Evolutionary conservation across 305 asterid genomes (phyloP).

Genomic region (Solanum chacoense): DNA sequence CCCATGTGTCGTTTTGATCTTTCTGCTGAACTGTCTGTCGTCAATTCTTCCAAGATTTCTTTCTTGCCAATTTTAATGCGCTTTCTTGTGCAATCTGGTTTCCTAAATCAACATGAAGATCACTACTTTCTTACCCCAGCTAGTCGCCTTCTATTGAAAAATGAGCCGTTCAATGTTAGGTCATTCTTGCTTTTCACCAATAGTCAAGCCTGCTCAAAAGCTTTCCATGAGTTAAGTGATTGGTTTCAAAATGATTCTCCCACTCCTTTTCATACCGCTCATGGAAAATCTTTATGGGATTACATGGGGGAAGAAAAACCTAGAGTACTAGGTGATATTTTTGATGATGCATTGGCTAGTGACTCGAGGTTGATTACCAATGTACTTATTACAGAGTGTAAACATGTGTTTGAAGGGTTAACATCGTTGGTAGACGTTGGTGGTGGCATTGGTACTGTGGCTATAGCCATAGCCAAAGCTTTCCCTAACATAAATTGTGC

Average conservation of each 20-base stretch:
- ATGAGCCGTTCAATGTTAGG: background rate
- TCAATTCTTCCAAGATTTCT: background rate
- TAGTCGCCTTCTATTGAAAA: background rate
- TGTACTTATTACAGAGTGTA: background rate
- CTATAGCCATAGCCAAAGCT: constrained; percentile 1
- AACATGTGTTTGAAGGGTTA: constrained; percentile 1
- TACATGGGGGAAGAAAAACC: background rate
- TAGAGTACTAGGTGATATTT: background rate
- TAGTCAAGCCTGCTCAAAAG: background rate
- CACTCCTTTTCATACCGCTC: background rate
- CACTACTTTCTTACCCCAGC: background rate
- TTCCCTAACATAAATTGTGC: background rate
- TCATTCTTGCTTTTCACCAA: background rate
- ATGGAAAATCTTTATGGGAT: background rate
- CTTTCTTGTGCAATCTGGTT: constrained; percentile 1
- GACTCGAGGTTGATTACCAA: background rate
- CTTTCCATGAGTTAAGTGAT: background rate
- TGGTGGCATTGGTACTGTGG: background rate
- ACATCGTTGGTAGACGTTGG: background rate
- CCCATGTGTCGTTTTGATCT: background rate
- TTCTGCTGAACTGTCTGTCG: background rate
- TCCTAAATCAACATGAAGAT: background rate
- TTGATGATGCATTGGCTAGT: background rate
- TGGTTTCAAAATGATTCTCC: constrained; percentile 7
- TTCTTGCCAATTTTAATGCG: background rate